phyloP scores from a whole-genome alignment of 192 early-diverging fungal species.

The Gigaspora rosea region DNA sequence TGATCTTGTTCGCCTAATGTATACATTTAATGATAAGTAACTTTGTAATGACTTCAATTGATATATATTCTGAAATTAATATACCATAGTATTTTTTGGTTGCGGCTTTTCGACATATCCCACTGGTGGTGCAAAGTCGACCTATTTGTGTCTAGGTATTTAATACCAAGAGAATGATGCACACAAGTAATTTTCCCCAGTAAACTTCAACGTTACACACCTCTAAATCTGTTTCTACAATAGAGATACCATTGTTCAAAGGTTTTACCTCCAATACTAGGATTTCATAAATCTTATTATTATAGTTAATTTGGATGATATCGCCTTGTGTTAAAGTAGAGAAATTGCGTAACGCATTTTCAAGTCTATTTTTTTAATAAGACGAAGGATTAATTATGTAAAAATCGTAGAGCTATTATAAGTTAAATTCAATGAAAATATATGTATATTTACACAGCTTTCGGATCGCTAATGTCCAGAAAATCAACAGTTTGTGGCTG shows the following conservation, averaged over 20 bases:
- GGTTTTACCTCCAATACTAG: conserved; percentile 90
- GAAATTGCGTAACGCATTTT: conserved; percentile 90
- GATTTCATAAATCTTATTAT: conserved; percentile 83
- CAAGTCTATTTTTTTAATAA: conserved; percentile 56
- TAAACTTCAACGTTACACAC: conserved; percentile 38
- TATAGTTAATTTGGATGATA: conserved; percentile 91
- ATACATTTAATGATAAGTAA: background rate
- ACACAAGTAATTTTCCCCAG: too few relatives aligned
- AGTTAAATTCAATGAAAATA: background rate
- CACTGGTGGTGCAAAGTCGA: conserved; percentile 95
- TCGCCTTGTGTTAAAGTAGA: conserved; percentile 91
- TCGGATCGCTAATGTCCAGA: conserved; percentile 94
- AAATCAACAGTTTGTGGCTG: conserved; percentile 97
- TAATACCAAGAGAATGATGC: background rate
- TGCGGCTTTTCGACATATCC: conserved; percentile 83
- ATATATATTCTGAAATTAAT: background rate
- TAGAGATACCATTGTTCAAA: conserved; percentile 75
- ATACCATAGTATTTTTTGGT: conserved; percentile 41
- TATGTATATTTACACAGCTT: conserved; percentile 75
- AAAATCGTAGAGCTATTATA: background rate
- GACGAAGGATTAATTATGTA: background rate
- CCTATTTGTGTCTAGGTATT: conserved; percentile 34
- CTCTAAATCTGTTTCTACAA: conserved; percentile 97
- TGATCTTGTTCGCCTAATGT: conserved; percentile 43
- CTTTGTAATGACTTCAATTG: too few relatives aligned